Evolutionary conservation across 108 stramenopile genomes (phyloP).

Genomic region (Pelagomonas calceolata): DNA sequence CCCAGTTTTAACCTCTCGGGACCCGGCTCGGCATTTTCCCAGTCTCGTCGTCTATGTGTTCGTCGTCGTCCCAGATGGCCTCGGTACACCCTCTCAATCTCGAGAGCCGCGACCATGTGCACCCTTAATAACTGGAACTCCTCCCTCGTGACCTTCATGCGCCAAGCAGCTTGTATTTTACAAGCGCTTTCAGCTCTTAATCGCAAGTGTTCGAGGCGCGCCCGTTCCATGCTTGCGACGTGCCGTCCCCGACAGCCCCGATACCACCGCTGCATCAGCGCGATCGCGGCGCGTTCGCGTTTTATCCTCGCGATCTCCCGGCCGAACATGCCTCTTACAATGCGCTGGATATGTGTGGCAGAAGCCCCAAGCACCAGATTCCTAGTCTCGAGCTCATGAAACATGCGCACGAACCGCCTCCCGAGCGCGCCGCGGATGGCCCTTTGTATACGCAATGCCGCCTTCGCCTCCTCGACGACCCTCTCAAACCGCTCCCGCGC

Average conservation of each 20-base stretch:
- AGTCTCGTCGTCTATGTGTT: constrained; percentile 18
- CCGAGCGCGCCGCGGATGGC: constrained; percentile 10
- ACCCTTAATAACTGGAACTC: constrained; percentile 19
- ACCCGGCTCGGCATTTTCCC: constrained; percentile 43
- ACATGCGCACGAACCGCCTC: background rate
- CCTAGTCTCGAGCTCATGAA: constrained; percentile 11
- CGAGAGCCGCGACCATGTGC: constrained; percentile 24
- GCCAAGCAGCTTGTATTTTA: constrained; percentile 21
- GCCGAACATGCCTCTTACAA: constrained; percentile 1
- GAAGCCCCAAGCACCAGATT: constrained; percentile 3
- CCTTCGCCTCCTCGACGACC: constrained; percentile 5
- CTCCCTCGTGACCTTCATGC: constrained; percentile 26
- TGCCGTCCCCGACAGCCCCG: constrained; percentile 17
- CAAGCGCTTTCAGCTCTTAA: constrained; percentile 1
- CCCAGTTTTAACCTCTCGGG: constrained; percentile 44
- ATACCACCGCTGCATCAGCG: constrained; percentile 8
- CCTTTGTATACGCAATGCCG: constrained; percentile 10
- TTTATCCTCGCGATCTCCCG: constrained; percentile 1
- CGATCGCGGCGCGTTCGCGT: background rate
- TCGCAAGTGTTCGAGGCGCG: constrained; percentile 7
- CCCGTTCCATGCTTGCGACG: constrained; percentile 7
- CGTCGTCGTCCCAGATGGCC: constrained; percentile 32
- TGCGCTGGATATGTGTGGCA: constrained; percentile 9
- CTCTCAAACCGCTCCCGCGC: background rate
- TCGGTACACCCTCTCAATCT: constrained; percentile 29